Conservation (phyloP, 805 yeast species). For the Saccharomycopsis vini region DNA sequence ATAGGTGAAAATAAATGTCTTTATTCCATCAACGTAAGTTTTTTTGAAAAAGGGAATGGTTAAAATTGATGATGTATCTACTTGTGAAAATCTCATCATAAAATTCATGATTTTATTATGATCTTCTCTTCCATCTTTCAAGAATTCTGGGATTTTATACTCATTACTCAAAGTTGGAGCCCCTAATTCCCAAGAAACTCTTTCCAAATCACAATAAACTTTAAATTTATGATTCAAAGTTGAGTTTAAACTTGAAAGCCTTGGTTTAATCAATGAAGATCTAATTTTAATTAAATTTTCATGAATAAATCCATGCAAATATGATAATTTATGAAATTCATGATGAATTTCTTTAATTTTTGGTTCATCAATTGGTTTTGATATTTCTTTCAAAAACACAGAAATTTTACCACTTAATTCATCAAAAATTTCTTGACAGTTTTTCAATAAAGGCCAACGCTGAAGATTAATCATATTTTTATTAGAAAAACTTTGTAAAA, state of each 20-base stretch:
- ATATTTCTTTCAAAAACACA: conserved; percentile 1
- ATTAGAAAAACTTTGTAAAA: conserved; percentile 60
- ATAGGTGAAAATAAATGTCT: conserved; percentile 46
- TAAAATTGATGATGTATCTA: conserved; percentile 37
- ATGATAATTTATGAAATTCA: not conserved
- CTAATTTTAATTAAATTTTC: conserved; percentile 9
- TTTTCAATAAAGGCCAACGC: conserved; percentile 45
- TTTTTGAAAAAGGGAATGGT: conserved; percentile 48
- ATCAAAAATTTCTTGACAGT: conserved; percentile 30
- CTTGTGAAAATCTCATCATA: conserved; percentile 51
- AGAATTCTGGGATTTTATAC: conserved; percentile 45
- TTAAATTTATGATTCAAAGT: conserved; percentile 2
- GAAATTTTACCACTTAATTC: conserved; percentile 4
- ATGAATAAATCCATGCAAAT: conserved; percentile 3
- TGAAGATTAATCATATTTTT: conserved; percentile 54
- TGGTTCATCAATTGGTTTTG: conserved; percentile 3
- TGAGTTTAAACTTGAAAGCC: not conserved
- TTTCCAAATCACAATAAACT: conserved; percentile 5
- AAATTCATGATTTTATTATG: conserved; percentile 51
- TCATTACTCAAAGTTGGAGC: conserved; percentile 51
- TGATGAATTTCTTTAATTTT: not conserved
- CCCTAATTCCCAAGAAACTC: conserved; percentile 40
- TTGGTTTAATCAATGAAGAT: not conserved
- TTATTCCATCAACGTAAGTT: conserved; percentile 59
- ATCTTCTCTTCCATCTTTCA: conserved; percentile 36